Evolutionary conservation across 179 eudicot genomes (phyloP).

Genomic region (Beta corolliflora): DNA sequence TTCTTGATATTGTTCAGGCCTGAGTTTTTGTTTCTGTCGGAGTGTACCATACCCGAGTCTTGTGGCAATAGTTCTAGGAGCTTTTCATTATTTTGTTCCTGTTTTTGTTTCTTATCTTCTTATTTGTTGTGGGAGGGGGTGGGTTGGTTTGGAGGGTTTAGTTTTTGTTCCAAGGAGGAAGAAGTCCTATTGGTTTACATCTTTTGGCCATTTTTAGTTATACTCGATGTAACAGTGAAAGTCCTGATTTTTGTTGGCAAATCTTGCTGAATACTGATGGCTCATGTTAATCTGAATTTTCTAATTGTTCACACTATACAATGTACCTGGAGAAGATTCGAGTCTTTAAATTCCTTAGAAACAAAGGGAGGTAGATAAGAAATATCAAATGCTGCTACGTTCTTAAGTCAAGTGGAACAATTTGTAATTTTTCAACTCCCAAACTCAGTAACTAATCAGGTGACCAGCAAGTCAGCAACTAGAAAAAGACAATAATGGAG

Average conservation of each 20-base stretch:
- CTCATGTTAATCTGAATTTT: not conserved
- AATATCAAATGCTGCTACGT: too few species aligned
- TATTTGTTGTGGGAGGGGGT: not conserved
- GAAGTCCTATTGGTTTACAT: conserved; percentile 4
- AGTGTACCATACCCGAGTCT: conserved; percentile 20
- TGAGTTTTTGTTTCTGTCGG: conserved; percentile 21
- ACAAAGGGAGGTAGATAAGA: too few species aligned
- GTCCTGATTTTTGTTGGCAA: conserved; percentile 14
- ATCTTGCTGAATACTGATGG: not conserved
- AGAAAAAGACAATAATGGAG: too few species aligned
- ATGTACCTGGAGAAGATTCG: conserved; percentile 1
- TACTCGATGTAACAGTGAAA: conserved; percentile 18
- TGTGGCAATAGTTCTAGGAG: conserved; percentile 21
- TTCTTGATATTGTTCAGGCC: conserved; percentile 9
- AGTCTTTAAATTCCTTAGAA: not conserved
- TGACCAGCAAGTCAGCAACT: too few species aligned
- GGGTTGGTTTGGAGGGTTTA: not conserved
- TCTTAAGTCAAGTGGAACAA: too few species aligned
- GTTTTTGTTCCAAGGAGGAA: conserved; percentile 1
- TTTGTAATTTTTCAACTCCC: too few species aligned
- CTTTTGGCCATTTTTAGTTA: conserved; percentile 19
- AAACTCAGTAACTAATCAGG: too few species aligned
- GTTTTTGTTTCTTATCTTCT: not conserved
- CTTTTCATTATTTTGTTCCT: conserved; percentile 5
- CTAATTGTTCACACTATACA: not conserved